These are phyloP conservation scores for Spathaspora hagerdaliae DNA, from an alignment of 805 yeast genomes.

Conservation along the genomic window DNA sequence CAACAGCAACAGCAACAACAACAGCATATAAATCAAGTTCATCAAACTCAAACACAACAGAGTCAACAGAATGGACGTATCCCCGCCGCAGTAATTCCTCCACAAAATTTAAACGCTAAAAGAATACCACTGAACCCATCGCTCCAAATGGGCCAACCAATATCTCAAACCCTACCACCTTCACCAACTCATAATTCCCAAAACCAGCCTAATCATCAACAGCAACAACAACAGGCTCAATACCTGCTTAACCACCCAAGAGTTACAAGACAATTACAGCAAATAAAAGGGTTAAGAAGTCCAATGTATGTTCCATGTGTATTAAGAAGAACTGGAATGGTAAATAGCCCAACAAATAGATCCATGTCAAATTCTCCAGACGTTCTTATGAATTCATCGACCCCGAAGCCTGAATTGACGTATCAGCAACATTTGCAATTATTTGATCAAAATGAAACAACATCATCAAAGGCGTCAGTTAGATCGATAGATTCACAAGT, in stretches of 20 bases:
- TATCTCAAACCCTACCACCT: conserved; percentile 1
- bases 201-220: background rate
- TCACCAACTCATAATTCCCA: conserved; percentile 1
- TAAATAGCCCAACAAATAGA: conserved; percentile 5
- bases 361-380: conserved; percentile 9
- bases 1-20: background rate
- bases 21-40: background rate
- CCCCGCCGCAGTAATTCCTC: conserved; percentile 24
- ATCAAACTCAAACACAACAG: conserved; percentile 1
- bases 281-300: conserved; percentile 74
- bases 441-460: conserved; percentile 5
- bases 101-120: conserved; percentile 7
- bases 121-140: conserved; percentile 8
- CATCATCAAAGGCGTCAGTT: conserved; percentile 13
- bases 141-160: background rate
- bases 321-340: conserved; percentile 42
- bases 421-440: conserved; percentile 1
- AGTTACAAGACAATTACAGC: conserved; percentile 44
- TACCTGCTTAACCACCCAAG: conserved; percentile 14
- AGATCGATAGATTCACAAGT: conserved; percentile 28
- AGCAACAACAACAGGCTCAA: background rate
- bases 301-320: conserved; percentile 93
- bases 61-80: conserved; percentile 5
- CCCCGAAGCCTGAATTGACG: background rate
- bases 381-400: background rate